Evolutionary conservation across 2,329 filamentous ascomycete genomes (phyloP), one percentile per base, ranked within the genome.

Genomic region (Fusarium incarnatum): DNA sequence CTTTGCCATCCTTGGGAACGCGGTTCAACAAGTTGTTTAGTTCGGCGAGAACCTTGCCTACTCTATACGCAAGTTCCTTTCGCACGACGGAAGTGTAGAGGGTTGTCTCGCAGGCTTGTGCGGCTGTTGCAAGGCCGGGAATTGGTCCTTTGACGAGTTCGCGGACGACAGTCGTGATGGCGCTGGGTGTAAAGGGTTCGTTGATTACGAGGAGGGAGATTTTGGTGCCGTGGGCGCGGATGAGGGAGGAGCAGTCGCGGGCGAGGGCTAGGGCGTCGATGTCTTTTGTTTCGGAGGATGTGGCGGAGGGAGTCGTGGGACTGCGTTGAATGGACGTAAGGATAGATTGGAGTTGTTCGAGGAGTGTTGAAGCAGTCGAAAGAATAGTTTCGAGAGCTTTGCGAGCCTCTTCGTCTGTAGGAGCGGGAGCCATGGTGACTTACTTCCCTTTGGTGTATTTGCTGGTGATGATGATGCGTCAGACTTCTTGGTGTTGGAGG

Each of bases 141-240:
- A 97, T 84, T n/a, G 92, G 89, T 0, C 89, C 89, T 15, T 88
- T 85, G 23, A 90, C 86, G n/a, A 97, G 85, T 61, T 94, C 89
- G 34, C 88, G 85, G 7, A 98, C 82, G 16, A 97, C 89, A 25
- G 86, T 89, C 12, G 81, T 82, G 34, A 97, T 85, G 8, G 93
- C 94, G 1, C 90, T 89, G 0, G 93, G 90, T 0, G 94, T 96
- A 72, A 97, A 97, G 1, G 95, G 94, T 20, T 93, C 87, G 75
- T 93, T 97, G 75, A 97, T 92, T 3, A 96, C 88, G 15, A 98
- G 87, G 1, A 98, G 89, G 0, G 93, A 95, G 27, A 98, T 85
- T 68, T 97, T 97, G 8, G 94, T 97, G 3, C 91, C 88, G 77
- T 98, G 94, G 0, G 94, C 93, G 77, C 89, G 90, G 63, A 97